A percentile compares a stretch with the other conserved stretches of the same genome.
Conservation (phyloP, 805 yeast genomes). For the Vanderwaltozyma polyspora region DNA sequence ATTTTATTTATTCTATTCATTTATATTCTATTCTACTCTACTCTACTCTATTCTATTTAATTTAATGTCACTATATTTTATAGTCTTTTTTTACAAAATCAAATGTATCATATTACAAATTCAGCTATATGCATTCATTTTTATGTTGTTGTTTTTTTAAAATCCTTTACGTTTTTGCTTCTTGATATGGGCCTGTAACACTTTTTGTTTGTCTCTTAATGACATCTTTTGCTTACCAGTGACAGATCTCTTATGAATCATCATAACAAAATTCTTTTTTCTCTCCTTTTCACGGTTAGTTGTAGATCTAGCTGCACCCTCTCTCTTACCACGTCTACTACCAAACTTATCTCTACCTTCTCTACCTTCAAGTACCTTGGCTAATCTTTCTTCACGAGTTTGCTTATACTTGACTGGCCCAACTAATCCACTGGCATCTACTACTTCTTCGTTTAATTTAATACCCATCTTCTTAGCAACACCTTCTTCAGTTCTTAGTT, state of each 20-base stretch:
- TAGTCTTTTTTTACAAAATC: too few relatives aligned
- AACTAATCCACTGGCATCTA: conserved; percentile 64
- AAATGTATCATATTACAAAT: too few relatives aligned
- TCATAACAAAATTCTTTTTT: conserved; percentile 98
- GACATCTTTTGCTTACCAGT: conserved; percentile 90
- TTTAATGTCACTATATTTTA: too few relatives aligned
- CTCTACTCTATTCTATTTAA: too few relatives aligned
- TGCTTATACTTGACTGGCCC: conserved; percentile 74
- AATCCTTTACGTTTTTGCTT: conserved; percentile 85
- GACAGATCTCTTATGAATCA: conserved; percentile 89
- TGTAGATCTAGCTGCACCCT: conserved; percentile 70
- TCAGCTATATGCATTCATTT: background rate
- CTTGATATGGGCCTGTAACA: conserved; percentile 71
- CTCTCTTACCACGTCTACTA: conserved; percentile 71
- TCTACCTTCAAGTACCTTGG: conserved; percentile 78
- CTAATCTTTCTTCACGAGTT: conserved; percentile 81
- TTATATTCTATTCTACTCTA: too few relatives aligned
- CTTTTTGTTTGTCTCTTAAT: conserved; percentile 80
- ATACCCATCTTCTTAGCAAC: conserved; percentile 66
- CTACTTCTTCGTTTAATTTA: conserved; percentile 61
- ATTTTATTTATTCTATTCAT: too few relatives aligned
- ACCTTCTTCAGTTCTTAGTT: conserved; percentile 76
- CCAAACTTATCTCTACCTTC: conserved; percentile 90
- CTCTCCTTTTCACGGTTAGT: conserved; percentile 94
- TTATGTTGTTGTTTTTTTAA: conserved; percentile 17